phyloP scores from a whole-genome alignment of 2,329 filamentous ascomycete species.

The Passalora sequoiae region DNA sequence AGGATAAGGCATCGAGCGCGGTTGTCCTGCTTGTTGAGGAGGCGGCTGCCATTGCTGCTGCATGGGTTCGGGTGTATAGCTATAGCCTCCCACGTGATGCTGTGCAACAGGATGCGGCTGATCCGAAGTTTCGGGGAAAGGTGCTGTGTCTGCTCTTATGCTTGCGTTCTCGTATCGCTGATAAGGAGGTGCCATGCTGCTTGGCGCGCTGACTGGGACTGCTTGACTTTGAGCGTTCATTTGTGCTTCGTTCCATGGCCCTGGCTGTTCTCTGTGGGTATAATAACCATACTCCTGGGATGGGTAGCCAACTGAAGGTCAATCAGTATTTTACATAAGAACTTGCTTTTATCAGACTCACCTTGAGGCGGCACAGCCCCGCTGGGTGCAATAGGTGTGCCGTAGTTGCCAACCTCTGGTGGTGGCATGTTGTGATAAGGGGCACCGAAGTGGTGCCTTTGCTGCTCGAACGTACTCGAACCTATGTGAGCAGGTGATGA shows the following conservation, averaged over 20 bases:
- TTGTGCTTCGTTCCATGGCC: slow-evolving; percentile 4
- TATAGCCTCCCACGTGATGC: neutral
- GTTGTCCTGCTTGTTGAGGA: slow-evolving; percentile 2
- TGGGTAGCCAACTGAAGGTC: neutral
- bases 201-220: neutral
- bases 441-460: slow-evolving; percentile 1
- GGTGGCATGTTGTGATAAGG: slow-evolving; percentile 1
- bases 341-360: neutral
- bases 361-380: slow-evolving; percentile 5
- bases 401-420: neutral
- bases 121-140: slow-evolving; percentile 6
- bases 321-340: neutral
- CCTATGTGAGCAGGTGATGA: slow-evolving; percentile 22
- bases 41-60: slow-evolving; percentile 4
- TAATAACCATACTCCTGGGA: neutral
- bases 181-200: slow-evolving; percentile 4
- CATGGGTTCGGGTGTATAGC: slow-evolving; percentile 2
- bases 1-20: slow-evolving; percentile 7
- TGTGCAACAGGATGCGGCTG: neutral
- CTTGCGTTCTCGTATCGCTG: slow-evolving; percentile 1
- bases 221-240: slow-evolving; percentile 1
- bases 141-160: slow-evolving; percentile 9
- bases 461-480: slow-evolving; percentile 14
- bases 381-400: slow-evolving; percentile 7
- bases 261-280: neutral